Evolutionary conservation across 768 basidiomycete species (phyloP).

Genomic region (Lactarius akahatsu): DNA sequence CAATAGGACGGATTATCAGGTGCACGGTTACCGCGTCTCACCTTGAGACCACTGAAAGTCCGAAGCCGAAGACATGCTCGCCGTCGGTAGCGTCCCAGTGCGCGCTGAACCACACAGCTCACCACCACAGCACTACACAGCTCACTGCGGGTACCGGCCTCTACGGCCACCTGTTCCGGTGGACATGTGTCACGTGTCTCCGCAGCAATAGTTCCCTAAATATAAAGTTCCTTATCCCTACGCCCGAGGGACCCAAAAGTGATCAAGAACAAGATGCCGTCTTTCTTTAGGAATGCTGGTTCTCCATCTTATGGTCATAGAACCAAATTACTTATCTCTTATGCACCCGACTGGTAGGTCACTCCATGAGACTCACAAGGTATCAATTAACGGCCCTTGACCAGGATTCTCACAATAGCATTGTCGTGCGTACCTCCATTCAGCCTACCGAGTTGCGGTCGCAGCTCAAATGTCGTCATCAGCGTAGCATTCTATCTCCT

Average conservation of each 20-base stretch:
- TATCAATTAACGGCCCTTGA: conserved; percentile 3
- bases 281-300: not conserved
- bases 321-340: conserved; percentile 53
- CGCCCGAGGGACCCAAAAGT: not conserved
- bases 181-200: not conserved
- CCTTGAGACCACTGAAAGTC: conserved; percentile 29
- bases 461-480: conserved; percentile 31
- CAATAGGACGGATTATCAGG: conserved; percentile 4
- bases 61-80: conserved; percentile 13
- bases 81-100: not conserved
- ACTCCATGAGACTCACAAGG: conserved; percentile 3
- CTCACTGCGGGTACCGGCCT: too few species aligned
- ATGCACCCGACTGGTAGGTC: conserved; percentile 74
- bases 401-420: conserved; percentile 65
- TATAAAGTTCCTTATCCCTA: not conserved
- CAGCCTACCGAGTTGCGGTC: not conserved
- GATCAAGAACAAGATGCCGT: conserved; percentile 2
- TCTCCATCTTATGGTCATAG: not conserved
- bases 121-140: not conserved
- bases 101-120: not conserved
- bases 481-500: conserved; percentile 61
- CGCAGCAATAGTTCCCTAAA: too few species aligned
- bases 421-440: conserved; percentile 54
- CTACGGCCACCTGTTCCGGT: too few species aligned
- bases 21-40: not conserved